These are phyloP conservation scores for Auxenochlorella pyrenoidosa DNA, from an alignment of 139 green algal species.

Conservation along the genomic window DNA sequence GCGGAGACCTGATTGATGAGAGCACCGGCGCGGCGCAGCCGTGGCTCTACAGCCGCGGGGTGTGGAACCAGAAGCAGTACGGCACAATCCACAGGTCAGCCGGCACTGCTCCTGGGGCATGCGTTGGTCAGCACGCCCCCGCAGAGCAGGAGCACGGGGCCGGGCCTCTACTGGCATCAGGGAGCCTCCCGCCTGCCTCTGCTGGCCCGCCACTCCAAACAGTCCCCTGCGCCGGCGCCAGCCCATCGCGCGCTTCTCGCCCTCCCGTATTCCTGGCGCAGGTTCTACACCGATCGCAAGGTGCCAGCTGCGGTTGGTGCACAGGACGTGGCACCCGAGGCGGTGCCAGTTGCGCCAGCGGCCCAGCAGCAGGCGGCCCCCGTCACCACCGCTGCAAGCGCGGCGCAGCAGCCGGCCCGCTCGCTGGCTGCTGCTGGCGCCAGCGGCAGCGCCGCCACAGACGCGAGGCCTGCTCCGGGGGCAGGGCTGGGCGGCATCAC, in stretches of 20 bases:
- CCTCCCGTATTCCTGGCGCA: too few relatives aligned
- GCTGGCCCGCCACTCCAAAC: too few relatives aligned
- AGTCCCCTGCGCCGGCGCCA: too few relatives aligned
- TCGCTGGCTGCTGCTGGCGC: not conserved
- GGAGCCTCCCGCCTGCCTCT: too few relatives aligned
- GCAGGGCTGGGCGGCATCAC: not conserved
- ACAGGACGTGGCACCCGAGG: not conserved
- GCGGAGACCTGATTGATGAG: conserved; percentile 33
- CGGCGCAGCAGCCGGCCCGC: not conserved
- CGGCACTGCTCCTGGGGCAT: too few relatives aligned
- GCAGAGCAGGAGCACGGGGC: not conserved
- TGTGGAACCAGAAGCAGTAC: conserved; percentile 38
- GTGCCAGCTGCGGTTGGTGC: not conserved
- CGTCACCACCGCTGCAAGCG: not conserved
- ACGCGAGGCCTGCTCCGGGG: too few relatives aligned
- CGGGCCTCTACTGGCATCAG: too few relatives aligned
- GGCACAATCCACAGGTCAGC: conserved; percentile 20
- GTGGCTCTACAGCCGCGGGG: conserved; percentile 31
- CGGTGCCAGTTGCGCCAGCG: not conserved
- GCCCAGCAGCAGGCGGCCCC: not conserved
- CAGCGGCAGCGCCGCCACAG: too few relatives aligned
- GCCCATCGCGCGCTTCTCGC: too few relatives aligned
- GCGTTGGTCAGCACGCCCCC: too few relatives aligned
- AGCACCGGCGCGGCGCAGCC: conserved; percentile 24
- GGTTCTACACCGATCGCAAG: conserved; percentile 20